A percentile compares a stretch with the other conserved stretches of the same genome.
Conservation (phyloP, 2,329 filamentous ascomycete species). For the Parascedosporium putredinis region DNA sequence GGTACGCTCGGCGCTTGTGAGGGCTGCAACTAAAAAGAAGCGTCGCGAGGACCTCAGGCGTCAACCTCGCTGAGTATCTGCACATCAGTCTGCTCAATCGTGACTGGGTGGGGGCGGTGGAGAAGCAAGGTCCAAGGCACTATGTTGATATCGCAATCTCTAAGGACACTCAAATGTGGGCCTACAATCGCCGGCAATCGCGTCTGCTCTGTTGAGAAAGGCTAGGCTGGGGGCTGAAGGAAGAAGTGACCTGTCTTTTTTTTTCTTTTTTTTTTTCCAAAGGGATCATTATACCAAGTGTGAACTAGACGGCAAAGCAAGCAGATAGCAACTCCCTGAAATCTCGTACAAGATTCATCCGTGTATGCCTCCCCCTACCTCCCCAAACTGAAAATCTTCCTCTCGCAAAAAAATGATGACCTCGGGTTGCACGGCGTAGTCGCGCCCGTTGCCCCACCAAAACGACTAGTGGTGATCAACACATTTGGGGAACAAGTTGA, state of each 20-base stretch:
- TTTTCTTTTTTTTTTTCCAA: not conserved
- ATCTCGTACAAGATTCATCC: not conserved
- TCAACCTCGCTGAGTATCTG: conserved; percentile 7
- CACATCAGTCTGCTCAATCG: not conserved
- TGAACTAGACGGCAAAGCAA: not conserved
- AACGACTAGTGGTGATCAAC: too few relatives aligned
- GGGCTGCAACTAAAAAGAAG: conserved; percentile 48
- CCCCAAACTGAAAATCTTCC: not conserved
- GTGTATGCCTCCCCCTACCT: too few relatives aligned
- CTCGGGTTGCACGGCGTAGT: too few relatives aligned
- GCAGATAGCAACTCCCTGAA: not conserved
- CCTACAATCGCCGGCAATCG: too few relatives aligned
- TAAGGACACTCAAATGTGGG: not conserved
- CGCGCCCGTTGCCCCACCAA: too few relatives aligned
- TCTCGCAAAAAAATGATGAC: too few relatives aligned
- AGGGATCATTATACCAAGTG: not conserved
- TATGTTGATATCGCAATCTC: not conserved
- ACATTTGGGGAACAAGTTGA: too few relatives aligned
- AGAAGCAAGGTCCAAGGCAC: not conserved
- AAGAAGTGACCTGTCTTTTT: too few relatives aligned
- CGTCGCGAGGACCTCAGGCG: conserved; percentile 47
- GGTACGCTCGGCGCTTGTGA: conserved; percentile 57
- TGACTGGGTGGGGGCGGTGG: not conserved
- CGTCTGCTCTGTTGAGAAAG: too few relatives aligned
- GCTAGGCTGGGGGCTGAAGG: too few relatives aligned